Evolutionary conservation across 371 early-diverging fungal species (phyloP).

Genomic region (Fennellomyces sp.): DNA sequence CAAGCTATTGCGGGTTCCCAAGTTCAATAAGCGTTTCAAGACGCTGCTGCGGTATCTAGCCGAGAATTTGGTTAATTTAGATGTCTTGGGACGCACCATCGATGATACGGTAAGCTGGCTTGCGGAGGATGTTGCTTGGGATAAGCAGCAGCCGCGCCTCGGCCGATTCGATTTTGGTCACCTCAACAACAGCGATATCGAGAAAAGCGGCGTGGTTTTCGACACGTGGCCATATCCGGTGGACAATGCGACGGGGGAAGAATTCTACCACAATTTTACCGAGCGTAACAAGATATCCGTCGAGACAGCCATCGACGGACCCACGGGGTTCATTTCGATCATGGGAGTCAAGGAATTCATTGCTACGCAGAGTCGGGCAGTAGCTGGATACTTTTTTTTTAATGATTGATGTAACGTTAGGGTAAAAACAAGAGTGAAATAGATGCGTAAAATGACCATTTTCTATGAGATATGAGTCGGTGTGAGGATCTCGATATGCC

Average conservation of each 20-base stretch:
- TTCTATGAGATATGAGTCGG: no score
- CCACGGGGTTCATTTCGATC: slow-evolving; percentile 7
- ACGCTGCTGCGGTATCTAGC: slow-evolving; percentile 17
- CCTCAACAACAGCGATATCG: not conserved
- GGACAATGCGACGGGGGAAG: no score
- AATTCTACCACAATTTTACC: not conserved
- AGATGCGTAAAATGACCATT: not conserved
- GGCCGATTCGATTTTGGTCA: not conserved
- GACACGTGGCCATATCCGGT: no score
- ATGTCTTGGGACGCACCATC: slow-evolving; percentile 16
- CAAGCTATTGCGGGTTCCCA: not conserved
- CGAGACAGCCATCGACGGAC: slow-evolving; percentile 16
- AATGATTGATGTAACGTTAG: no score
- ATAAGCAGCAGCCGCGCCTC: slow-evolving; percentile 22
- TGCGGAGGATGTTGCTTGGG: slow-evolving; percentile 39
- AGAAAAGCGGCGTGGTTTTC: not conserved
- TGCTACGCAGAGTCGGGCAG: no score
- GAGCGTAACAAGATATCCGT: slow-evolving; percentile 4
- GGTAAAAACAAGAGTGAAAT: no score
- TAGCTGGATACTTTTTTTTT: no score
- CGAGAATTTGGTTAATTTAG: slow-evolving; percentile 19
- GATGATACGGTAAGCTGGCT: slow-evolving; percentile 19
- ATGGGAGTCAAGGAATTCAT: slow-evolving; percentile 20
- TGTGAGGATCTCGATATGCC: no score
- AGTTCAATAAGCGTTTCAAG: slow-evolving; percentile 26